Conservation (phyloP, 257 asterid species). For the Petunia axillaris region DNA sequence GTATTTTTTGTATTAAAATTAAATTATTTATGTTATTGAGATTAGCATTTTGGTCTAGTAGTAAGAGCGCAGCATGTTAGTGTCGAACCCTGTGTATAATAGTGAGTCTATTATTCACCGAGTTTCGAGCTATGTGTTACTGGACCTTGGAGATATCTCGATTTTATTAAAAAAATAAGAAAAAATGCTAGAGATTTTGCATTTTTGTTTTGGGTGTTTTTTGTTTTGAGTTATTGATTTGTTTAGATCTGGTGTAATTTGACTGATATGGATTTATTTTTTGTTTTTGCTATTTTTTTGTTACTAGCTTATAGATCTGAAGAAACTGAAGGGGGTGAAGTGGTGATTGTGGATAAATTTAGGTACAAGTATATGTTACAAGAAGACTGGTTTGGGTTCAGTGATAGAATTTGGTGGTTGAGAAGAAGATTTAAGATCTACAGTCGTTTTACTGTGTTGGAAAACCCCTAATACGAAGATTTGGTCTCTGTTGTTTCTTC, state of each 20-base stretch:
- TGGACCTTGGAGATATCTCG: too few species aligned
- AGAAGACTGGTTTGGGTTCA: slow-evolving; percentile 38
- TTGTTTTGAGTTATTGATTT: too few species aligned
- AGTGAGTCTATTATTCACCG: too few species aligned
- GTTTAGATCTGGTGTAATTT: not conserved
- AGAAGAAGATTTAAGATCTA: slow-evolving; percentile 60
- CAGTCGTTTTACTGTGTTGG: slow-evolving; percentile 37
- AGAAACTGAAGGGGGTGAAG: slow-evolving; percentile 47
- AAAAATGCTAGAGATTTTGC: slow-evolving; percentile 26
- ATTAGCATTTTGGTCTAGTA: too few species aligned
- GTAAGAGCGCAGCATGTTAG: too few species aligned
- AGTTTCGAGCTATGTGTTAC: too few species aligned
- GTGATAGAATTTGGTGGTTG: slow-evolving; percentile 61
- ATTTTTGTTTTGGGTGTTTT: slow-evolving; percentile 28
- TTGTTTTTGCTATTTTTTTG: slow-evolving; percentile 18
- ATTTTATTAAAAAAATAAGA: too few species aligned
- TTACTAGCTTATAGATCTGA: slow-evolving; percentile 65
- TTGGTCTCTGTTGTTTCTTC: slow-evolving; percentile 44
- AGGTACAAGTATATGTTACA: slow-evolving; percentile 51
- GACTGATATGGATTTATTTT: not conserved
- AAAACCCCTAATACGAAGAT: slow-evolving; percentile 28
- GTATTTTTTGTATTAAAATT: too few species aligned
- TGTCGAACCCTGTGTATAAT: too few species aligned
- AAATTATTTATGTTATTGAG: too few species aligned
- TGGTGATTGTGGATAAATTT: slow-evolving; percentile 38